A percentile compares a stretch with the other conserved stretches of the same genome.
Conservation (phyloP, 1,284 basidiomycete species). For the Moesziomyces sp. region DNA sequence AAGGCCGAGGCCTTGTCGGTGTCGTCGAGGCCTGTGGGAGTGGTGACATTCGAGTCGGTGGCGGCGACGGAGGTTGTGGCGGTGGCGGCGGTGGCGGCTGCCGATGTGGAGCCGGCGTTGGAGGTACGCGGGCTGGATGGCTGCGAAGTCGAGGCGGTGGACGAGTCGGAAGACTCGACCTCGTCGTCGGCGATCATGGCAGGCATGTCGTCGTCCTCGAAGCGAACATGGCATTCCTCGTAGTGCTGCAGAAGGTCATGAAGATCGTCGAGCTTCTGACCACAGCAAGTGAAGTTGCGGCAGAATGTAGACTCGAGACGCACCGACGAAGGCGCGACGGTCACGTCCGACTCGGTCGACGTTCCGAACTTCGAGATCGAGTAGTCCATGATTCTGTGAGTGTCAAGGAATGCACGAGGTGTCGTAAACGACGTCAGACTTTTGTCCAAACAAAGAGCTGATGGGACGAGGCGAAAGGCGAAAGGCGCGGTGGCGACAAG, state of each 20-base stretch:
- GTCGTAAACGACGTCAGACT: not conserved
- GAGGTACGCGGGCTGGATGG: constrained; percentile 56
- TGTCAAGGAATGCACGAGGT: not conserved
- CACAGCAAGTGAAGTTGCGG: constrained; percentile 66
- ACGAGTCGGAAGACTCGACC: constrained; percentile 52
- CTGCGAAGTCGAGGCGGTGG: constrained; percentile 53
- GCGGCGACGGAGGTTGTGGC: constrained; percentile 17
- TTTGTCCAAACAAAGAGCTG: not conserved
- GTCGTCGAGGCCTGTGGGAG: constrained; percentile 37
- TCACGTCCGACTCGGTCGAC: constrained; percentile 63
- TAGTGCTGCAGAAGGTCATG: constrained; percentile 67
- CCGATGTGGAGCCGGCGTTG: constrained; percentile 31
- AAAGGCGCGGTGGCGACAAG: not conserved
- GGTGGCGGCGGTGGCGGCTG: constrained; percentile 23
- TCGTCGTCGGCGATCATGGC: constrained; percentile 62
- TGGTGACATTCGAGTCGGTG: constrained; percentile 32
- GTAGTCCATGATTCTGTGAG: constrained; percentile 63
- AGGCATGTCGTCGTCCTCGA: constrained; percentile 65
- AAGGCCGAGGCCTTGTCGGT: constrained; percentile 60
- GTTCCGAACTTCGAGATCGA: constrained; percentile 62
- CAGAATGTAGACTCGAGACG: constrained; percentile 66
- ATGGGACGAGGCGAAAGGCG: not conserved
- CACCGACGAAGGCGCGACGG: constrained; percentile 60
- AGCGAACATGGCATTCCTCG: constrained; percentile 66
- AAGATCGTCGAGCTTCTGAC: constrained; percentile 62